Base-by-base conservation (phyloP, 805 yeast species). In the Sungouiella blattae region DNA sequence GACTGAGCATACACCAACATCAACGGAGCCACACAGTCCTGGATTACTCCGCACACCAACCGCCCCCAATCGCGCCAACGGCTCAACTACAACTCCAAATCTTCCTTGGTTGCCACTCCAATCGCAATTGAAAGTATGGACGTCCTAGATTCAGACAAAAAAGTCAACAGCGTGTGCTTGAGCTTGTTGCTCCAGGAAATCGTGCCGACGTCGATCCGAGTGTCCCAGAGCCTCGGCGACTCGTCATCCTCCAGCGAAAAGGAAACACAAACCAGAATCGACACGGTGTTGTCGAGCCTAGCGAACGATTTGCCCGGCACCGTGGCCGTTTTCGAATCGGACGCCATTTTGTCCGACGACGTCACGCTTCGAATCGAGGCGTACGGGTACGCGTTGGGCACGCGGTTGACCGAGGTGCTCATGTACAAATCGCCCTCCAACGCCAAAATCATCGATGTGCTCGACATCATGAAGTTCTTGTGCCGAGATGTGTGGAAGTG, bases 401-500 rank as follows among this genome's bases (percentile, higher is more conserved):
- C 69, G 11, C 77, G 74, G 41, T 62, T 72, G 30, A 70, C 75
- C 28, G 75, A 75, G 28, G 64, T 73, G 11, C 62, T 72, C 37
- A 57, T 77, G 44, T 67, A 67, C 43, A 60, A 58, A 33, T 59
- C 45, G 52, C 68, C 51, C 50, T 64, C 54, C n/a, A 44, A 46
- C 35, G 49, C 73, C 53, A 32, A 55, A 47, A 58, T 80, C 53
- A 69, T 65, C 14, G 89, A 85, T 41, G 70, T 84, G 9, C 60
- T 91, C 25, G 89, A 86, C 45, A 74, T 91, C 26, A 86, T 93
- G 87, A 91, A 91, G 60, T 88, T 87, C 56, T 76, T 93, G 4
- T 89, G 98, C 56, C 74, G 95, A 30, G 97, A 89, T 47, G 83
- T 89, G 18, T 93, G 98, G 98, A 79, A 76, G 48, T 62, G 73